Evolutionary conservation across 2,329 filamentous ascomycete species (phyloP), one percentile per base, ranked within the genome.

Genomic region (Pyricularia pennisetigena): DNA sequence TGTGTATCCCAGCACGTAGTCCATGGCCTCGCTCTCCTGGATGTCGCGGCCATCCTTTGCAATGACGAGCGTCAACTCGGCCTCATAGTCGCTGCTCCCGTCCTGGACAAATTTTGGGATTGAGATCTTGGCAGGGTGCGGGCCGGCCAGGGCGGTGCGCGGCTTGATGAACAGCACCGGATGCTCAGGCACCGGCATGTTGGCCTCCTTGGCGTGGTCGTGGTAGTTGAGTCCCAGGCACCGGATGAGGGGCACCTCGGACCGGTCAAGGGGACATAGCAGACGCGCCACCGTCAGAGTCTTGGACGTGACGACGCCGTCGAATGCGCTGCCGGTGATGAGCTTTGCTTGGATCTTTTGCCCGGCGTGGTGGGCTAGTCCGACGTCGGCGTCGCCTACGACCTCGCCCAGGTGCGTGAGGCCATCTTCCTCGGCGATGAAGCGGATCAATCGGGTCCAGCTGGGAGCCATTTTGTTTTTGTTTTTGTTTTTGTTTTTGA

Each of bases 191-290:
- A 79, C 72, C 2, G 76, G 71, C 73, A 79, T 74, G 64, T 75
- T 76, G 66, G 76, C 76, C 72, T 81, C 79, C 20, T 71, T 69
- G 5, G 78, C 79, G 68, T 80, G 79, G 71, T 80, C 75, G 49
- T 73, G 73, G 71, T 82, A 82, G 74, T 82, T 83, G 67, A 82
- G 76, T 7, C 81, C 81, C 64, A 82, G 73, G 71, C 80, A 82
- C 49, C 80, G 78, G 65, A 82, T 80, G 24, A 78, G 76, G 41
- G 77, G 76, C 6, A 79, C 75, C 35, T 82, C 76, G 14, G 74
- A 69, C 24, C 69, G 69, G 0, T 73, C 70, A 26, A 82, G 68
- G 0, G 80, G 80, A 1, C 76, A 74, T 23, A 81, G 72, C 61
- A 77, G 71, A 71, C 72, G 70, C 23, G 69, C 29, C 54, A 76